Evolutionary conservation across 1,284 basidiomycete genomes (phyloP), one percentile per base, ranked within the genome.

Genomic region (Retiboletus flavoniger): DNA sequence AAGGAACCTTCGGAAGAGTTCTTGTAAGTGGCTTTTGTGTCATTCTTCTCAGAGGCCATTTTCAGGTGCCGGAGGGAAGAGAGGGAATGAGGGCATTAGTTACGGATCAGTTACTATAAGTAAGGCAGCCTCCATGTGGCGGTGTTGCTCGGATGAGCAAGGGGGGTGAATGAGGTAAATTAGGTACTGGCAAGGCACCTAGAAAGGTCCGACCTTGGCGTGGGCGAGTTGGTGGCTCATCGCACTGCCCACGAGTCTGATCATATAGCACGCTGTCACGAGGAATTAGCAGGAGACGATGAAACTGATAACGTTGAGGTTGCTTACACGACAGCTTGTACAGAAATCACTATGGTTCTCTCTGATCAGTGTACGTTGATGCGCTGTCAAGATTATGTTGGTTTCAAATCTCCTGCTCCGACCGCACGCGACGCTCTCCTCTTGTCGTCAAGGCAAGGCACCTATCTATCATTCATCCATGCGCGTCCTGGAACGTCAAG

Each of bases 41-140:
- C 40, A n/a, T 56, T 58, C 43, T 71, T 71, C 42, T 72, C 67
- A 2, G 54, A 36, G 17, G 48, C 49, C 63, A 64, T 66, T 13
- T 39, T 29, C 2, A 14, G 16, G 34, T 3, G 4, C 34, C 26
- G 11, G 17, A 9, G 16, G 7, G 21, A 11, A 19, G 28, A 29
- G 2, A 10, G 41, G 14, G 8, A 21, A 41, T 16, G 31, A 29
- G 35, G 17, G 4, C 11, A 11, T 5, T 11, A 2, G n/a, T 14
- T 0, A 7, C 4, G 42, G 34, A 13, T 3, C 1, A 2, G 11
- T 26, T 21, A 16, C 3, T 58, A 47, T 48, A 60, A 51, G 47
- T 53, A 57, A 14, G 1, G 13, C 9, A 1, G 10, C 2, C 5
- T 36, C 0, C 3, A 36, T 38, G 52, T 63, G 66, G 65, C 59